Base-by-base conservation (phyloP, 371 early-diverging fungal species). In the Saksenaea oblongispora region DNA sequence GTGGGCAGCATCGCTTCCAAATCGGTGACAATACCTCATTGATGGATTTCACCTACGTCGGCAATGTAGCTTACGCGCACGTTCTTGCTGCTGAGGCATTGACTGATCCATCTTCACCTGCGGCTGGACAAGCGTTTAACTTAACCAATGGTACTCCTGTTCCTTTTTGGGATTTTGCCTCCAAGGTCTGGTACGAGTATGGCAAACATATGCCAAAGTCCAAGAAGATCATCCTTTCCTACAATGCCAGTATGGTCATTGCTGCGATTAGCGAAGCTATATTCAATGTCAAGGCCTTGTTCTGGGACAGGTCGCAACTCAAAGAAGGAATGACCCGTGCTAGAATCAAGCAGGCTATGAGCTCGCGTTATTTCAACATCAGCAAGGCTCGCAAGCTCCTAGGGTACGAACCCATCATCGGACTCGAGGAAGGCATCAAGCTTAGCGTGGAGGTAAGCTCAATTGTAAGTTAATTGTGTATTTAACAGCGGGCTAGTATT, bases 41-140 rank as follows among this genome's bases (percentile, higher is more conserved):
- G 64, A 92, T 94, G 79, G 97, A 96, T 71, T 95, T 89, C 73
- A 96, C 97, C 10, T 96, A 94, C 71, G 97, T 97, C 24, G 95
- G 90, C 65, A 97, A 97, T 61, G 89, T 92, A 13, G 95, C 96
- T 3, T 87, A 94, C 57, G 95, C 95, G 13, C 98, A 96, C 67
- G 73, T 96, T 3, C 80, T 95, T 56, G 96, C 96, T 11, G 92
- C 91, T 1, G 90, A 95, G 54, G 90, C 88, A 66, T 74, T 96
- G 34, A 66, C 78, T 5, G 71, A 71, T 31, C 60, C 78, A 9
- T 51, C 66, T 11, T 79, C 79, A 2, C 76, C 76, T 28, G 82
- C 68, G 5, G 77, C 76, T 13, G 88, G 90, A 10, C 76, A 95
- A 83, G 92, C 89, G 10, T 97, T 93, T 76, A 89, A 91, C 64